Conservation (phyloP, 2,329 filamentous ascomycete species). For the Cercospora nicotianae region DNA sequence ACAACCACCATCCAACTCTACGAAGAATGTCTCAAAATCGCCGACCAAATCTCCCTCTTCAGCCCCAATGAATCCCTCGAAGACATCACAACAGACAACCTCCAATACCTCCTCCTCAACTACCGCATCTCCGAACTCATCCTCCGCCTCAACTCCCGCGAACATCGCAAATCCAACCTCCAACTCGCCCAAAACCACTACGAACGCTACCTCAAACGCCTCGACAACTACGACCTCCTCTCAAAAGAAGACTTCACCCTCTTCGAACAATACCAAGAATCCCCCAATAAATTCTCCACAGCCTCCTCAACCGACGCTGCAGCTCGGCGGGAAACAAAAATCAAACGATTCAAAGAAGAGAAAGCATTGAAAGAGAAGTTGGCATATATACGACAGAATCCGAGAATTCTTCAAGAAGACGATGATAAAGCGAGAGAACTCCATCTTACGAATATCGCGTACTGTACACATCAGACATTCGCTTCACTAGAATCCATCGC, state of each 20-base stretch:
- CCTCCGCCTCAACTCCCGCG: slow-evolving; percentile 62
- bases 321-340: slow-evolving; percentile 76
- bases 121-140: slow-evolving; percentile 78
- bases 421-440: slow-evolving; percentile 80
- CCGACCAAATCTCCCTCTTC: slow-evolving; percentile 75
- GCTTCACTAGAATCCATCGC: slow-evolving; percentile 83
- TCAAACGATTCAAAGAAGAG: slow-evolving; percentile 79
- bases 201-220: slow-evolving; percentile 72
- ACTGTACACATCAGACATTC: slow-evolving; percentile 76
- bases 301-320: slow-evolving; percentile 66
- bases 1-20: slow-evolving; percentile 68
- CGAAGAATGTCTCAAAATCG: slow-evolving; percentile 68
- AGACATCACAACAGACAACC: slow-evolving; percentile 78
- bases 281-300: slow-evolving; percentile 70
- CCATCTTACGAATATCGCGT: slow-evolving; percentile 71
- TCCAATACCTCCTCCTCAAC: slow-evolving; percentile 78
- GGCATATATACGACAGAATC: slow-evolving; percentile 65
- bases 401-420: slow-evolving; percentile 66
- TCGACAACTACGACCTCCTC: slow-evolving; percentile 78
- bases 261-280: slow-evolving; percentile 71
- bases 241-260: slow-evolving; percentile 64
- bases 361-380: slow-evolving; percentile 81
- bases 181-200: slow-evolving; percentile 67
- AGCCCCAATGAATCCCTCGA: slow-evolving; percentile 87
- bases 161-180: slow-evolving; percentile 62